Evolutionary conservation across 179 eudicot species (phyloP), one percentile per base, ranked within the genome.

Genomic region (Sideroxylon spinosum): DNA sequence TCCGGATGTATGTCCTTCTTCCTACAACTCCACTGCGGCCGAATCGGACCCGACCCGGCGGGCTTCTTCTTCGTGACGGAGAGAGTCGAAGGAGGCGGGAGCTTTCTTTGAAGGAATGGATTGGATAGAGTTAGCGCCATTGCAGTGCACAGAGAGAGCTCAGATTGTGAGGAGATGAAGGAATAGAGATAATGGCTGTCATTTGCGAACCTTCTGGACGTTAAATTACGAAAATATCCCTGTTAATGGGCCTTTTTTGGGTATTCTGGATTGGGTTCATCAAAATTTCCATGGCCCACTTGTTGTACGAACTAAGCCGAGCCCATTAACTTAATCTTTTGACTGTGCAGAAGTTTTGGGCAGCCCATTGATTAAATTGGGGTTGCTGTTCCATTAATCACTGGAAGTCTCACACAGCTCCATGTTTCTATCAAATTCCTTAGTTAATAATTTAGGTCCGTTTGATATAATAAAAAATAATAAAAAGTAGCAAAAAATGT

Each of bases 1-100:
- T 92, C 83, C 2, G 95, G 97, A 86, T 92, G 97, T 0, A 91
- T 79, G 71, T 89, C 93, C 74, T 87, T 86, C 82, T 92, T 92
- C 64, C 95, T 67, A 71, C 93, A 92, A 20, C 79, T 88, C 79
- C 79, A 75, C 71, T 78, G 72, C 20, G 86, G 82, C 7, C 80
- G 81, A 26, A 32, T 69, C 29, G 82, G 28, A 22, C 59, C 19
- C 32, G 37, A 56, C 59, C 59, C 61, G 68, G 29, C 56, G 50
- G 81, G 82, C 84, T 82, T 82, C 56, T 76, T 62, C 56, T 76
- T 66, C 3, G 72, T 70, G 68, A 32, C 78, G 61, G 85, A 74
- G 60, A 70, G 57, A 50, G 89, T 59, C 3, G 80, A 78, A 28
- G 85, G 78, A 26, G 83, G 72, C 25, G 83, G 61, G 48, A 83